Evolutionary conservation across 1,284 basidiomycete species (phyloP).

Genomic region (Ganoderma multipileum): DNA sequence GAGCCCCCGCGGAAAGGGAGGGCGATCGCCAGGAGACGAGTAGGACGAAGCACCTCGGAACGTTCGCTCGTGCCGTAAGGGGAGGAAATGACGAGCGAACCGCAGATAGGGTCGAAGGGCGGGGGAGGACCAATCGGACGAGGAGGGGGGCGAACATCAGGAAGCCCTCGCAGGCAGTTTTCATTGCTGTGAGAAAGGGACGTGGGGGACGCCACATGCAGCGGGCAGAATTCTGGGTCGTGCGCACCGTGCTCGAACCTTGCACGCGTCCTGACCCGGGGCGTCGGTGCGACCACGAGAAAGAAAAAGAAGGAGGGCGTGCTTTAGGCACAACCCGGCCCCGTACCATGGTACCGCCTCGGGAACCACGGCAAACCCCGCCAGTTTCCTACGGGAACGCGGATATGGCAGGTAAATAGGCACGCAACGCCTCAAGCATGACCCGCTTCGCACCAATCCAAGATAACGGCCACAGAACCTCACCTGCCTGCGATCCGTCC

Average conservation of each 20-base stretch:
- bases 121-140: slow-evolving; percentile 35
- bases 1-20: slow-evolving; percentile 4
- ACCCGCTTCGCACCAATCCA: slow-evolving; percentile 25
- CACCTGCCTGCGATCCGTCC: slow-evolving; percentile 8
- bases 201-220: slow-evolving; percentile 28
- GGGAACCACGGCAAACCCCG: slow-evolving; percentile 24
- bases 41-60: slow-evolving; percentile 17
- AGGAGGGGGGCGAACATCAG: slow-evolving; percentile 32
- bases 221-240: slow-evolving; percentile 12
- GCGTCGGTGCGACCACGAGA: slow-evolving; percentile 14
- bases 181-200: slow-evolving; percentile 34
- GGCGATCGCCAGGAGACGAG: slow-evolving; percentile 24
- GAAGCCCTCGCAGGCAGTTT: slow-evolving; percentile 29
- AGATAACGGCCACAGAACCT: slow-evolving; percentile 15
- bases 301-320: slow-evolving; percentile 14
- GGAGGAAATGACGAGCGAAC: slow-evolving; percentile 10
- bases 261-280: slow-evolving; percentile 16
- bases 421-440: slow-evolving; percentile 22
- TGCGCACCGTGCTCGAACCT: slow-evolving; percentile 12
- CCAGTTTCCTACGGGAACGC: slow-evolving; percentile 24
- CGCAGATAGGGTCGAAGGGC: slow-evolving; percentile 28
- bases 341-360: slow-evolving; percentile 23
- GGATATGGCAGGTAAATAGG: slow-evolving; percentile 34
- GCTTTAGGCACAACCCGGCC: slow-evolving; percentile 21
- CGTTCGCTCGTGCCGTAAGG: slow-evolving; percentile 22